These are phyloP conservation scores for Pseudocercospora cruenta DNA, from an alignment of 2,329 filamentous ascomycete genomes.

Conservation along the genomic window DNA sequence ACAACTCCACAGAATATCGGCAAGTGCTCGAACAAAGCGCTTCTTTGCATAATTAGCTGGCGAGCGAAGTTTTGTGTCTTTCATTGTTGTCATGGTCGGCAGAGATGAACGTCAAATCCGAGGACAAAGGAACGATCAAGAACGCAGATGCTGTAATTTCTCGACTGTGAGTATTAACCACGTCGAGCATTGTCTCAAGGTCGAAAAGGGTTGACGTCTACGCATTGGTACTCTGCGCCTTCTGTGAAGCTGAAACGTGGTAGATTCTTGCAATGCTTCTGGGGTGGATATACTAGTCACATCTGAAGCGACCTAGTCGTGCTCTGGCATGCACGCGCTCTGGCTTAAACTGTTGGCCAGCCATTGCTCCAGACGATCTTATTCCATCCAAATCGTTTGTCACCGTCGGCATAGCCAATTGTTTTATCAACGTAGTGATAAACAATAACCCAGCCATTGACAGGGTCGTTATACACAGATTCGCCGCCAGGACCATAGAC, in stretches of 20 bases:
- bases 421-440: conserved; percentile 65
- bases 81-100: background rate
- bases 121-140: background rate
- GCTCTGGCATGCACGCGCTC: background rate
- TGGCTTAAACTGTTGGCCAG: conserved; percentile 46
- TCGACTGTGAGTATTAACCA: background rate
- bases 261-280: no score
- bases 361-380: conserved; percentile 53
- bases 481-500: conserved; percentile 70
- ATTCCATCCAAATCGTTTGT: conserved; percentile 59
- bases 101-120: background rate
- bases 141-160: background rate
- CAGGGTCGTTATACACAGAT: conserved; percentile 58
- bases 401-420: conserved; percentile 40
- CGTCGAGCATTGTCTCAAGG: background rate
- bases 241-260: no score
- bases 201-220: no score
- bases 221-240: no score
- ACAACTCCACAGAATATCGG: background rate
- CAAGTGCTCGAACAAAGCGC: background rate
- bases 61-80: background rate
- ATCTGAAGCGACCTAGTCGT: no score
- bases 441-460: conserved; percentile 59
- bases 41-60: background rate
- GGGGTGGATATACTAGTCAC: no score